Base-by-base conservation (phyloP, 2,329 filamentous ascomycete species). In the Claviceps purpurea region DNA sequence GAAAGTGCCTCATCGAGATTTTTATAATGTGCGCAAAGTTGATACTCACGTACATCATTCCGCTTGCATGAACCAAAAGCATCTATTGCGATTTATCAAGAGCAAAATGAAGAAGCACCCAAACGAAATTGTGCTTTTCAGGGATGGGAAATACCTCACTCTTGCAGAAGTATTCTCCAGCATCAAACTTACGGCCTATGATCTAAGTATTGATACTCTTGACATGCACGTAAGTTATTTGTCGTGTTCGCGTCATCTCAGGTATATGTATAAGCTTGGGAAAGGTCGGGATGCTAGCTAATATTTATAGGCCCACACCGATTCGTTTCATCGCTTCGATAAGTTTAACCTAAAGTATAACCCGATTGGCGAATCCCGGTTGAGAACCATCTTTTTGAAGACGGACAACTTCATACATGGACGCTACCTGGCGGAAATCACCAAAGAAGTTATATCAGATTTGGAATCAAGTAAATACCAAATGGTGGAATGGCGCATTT, bases 291-390 rank as follows among this genome's bases (percentile, higher is more conserved):
- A n/a, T 43, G 22, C 46, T 54, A 30, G 8, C 26, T 30, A 41
- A 54, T 38, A 26, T 5, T 48, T 18, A 11, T 24, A 88, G 84
- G 91, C 93, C 24, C 93, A 98, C 64, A 96, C 89, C 11, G 93
- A 98, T 68, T 94, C 89, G 0, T 98, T 98, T 71, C 93, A 98
- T 69, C 87, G 93, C 4, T 98, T 98, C 65, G 93, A 98, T 74
- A 98, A 98, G 68, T 98, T 98, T 77, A 98, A 98, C 65, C 74
- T 98, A 52, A 98, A 98, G 67, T 98, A 98, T 66, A 98, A 98
- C 60, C 93, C 93, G 1, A 84, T 98, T 55, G 93, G 93, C 49
- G 93, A 98, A 69, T 97, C 93, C 44, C 84, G 93, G 52, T 73
- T 98, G 52, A 82, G 93, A 62, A 95, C 93, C n/a, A 98, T 98